A percentile compares a stretch with the other conserved stretches of the same genome.
phyloP scores from a whole-genome alignment of 768 basidiomycete genomes.

The Hemileccinum rubropunctum region DNA sequence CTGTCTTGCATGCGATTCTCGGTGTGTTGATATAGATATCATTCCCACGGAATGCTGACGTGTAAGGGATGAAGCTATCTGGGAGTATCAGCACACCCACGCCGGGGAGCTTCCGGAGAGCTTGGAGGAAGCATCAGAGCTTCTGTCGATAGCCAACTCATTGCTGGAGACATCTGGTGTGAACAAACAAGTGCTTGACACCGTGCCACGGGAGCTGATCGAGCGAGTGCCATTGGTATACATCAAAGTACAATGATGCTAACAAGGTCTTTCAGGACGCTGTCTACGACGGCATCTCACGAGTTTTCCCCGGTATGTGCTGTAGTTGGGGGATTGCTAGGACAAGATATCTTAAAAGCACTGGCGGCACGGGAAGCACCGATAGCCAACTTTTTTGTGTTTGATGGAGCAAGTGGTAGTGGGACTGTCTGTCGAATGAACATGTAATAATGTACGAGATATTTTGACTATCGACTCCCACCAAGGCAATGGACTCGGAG shows the following conservation, averaged over 20 bases:
- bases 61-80: slow-evolving; percentile 53
- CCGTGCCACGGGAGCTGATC: slow-evolving; percentile 56
- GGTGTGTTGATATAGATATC: slow-evolving; percentile 42
- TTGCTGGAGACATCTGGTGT: slow-evolving; percentile 63
- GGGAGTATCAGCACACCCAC: slow-evolving; percentile 74
- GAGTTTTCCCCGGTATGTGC: slow-evolving; percentile 95
- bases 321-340: slow-evolving; percentile 91
- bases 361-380: slow-evolving; percentile 89
- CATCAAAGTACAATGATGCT: not conserved
- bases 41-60: slow-evolving; percentile 12
- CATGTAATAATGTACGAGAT: slow-evolving; percentile 33
- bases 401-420: slow-evolving; percentile 79
- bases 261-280: slow-evolving; percentile 45
- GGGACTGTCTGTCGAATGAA: slow-evolving; percentile 63
- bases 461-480: not conserved
- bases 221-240: slow-evolving; percentile 43
- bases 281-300: slow-evolving; percentile 66
- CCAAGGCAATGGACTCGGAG: not conserved
- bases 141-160: slow-evolving; percentile 62
- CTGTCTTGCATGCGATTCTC: slow-evolving; percentile 65
- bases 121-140: slow-evolving; percentile 45
- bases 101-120: slow-evolving; percentile 55
- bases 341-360: slow-evolving; percentile 91
- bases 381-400: slow-evolving; percentile 87
- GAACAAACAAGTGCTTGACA: slow-evolving; percentile 61